These are phyloP conservation scores for Chloris gayana DNA, from an alignment of 176 grass and related monocot species.

Conservation along the genomic window DNA sequence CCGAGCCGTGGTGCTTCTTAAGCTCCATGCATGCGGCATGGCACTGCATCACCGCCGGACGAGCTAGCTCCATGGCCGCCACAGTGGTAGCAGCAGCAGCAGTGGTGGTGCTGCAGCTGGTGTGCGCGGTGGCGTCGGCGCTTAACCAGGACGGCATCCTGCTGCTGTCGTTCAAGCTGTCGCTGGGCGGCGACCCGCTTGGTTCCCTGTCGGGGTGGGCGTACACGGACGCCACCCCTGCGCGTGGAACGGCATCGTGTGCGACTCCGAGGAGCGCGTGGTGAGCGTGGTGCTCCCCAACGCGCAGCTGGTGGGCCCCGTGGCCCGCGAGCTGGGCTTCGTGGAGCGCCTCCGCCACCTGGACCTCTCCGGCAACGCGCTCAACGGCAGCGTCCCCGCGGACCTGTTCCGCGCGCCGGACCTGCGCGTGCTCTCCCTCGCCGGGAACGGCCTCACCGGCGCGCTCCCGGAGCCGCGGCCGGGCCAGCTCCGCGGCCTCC, in stretches of 20 bases:
- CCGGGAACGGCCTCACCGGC: conserved; percentile 77
- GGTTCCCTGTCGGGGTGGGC: conserved; percentile 62
- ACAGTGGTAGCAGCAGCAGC: conserved; percentile 12
- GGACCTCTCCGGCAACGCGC: conserved; percentile 86
- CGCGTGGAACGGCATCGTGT: conserved; percentile 86
- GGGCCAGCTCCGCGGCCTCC: conserved; percentile 55
- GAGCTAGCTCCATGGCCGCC: conserved; percentile 18
- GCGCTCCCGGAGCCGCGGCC: conserved; percentile 46
- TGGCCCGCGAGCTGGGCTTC: conserved; percentile 60
- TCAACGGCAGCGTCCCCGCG: conserved; percentile 61
- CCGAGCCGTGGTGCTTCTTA: conserved; percentile 14
- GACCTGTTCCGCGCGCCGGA: conserved; percentile 65
- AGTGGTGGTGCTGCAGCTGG: background rate
- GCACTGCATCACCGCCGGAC: background rate
- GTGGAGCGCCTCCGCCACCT: conserved; percentile 84
- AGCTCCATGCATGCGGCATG: conserved; percentile 32
- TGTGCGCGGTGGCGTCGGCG: conserved; percentile 33
- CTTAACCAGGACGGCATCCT: conserved; percentile 66
- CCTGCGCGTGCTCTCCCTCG: conserved; percentile 75
- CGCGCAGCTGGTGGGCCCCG: conserved; percentile 63
- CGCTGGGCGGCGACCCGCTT: conserved; percentile 70
- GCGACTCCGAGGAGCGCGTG: conserved; percentile 56
- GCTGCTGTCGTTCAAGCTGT: conserved; percentile 80
- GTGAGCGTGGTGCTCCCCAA: conserved; percentile 75
- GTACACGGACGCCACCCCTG: conserved; percentile 74